These are phyloP conservation scores for Pleurozium schreberi DNA, from an alignment of 225 moss, liverwort and hornwort species.

Conservation along the genomic window DNA sequence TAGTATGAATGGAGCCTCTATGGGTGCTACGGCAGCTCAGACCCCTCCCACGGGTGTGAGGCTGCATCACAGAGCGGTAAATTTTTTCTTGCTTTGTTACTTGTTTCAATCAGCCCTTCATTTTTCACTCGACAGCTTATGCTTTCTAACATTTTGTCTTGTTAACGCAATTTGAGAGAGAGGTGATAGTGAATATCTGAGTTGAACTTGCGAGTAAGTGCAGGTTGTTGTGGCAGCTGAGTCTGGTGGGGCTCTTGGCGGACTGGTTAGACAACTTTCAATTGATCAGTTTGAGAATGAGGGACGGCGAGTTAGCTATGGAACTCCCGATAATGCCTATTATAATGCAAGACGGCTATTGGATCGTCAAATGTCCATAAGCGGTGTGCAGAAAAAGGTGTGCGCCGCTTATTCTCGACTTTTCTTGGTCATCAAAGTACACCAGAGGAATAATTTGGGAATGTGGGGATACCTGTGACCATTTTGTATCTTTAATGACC, in stretches of 20 bases:
- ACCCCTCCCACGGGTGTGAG: conserved; percentile 52
- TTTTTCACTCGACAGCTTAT: not conserved
- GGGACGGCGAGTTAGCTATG: conserved; percentile 58
- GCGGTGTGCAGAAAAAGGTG: conserved; percentile 68
- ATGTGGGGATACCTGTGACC: not conserved
- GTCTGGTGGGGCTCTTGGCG: conserved; percentile 59
- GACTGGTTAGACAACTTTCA: conserved; percentile 60
- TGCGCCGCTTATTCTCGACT: not conserved
- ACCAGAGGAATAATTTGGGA: not conserved
- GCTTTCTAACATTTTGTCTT: not conserved
- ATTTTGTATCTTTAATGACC: not conserved
- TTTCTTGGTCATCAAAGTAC: not conserved
- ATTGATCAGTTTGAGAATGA: conserved; percentile 74
- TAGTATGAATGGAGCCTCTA: conserved; percentile 17
- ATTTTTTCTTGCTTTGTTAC: not conserved
- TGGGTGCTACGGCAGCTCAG: conserved; percentile 15
- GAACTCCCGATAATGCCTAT: conserved; percentile 50
- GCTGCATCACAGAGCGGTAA: conserved; percentile 59
- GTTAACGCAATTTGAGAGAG: not conserved
- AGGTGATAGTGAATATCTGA: not conserved
- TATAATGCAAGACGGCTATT: conserved; percentile 43
- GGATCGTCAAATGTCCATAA: conserved; percentile 65
- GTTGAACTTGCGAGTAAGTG: not conserved
- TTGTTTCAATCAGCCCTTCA: not conserved
- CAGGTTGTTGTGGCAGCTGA: conserved; percentile 64